Percentiles rank a stretch among this genome's conserved stretches.
Conservation (phyloP, 1,284 basidiomycete species). For the Ceratobasidium sp. region DNA sequence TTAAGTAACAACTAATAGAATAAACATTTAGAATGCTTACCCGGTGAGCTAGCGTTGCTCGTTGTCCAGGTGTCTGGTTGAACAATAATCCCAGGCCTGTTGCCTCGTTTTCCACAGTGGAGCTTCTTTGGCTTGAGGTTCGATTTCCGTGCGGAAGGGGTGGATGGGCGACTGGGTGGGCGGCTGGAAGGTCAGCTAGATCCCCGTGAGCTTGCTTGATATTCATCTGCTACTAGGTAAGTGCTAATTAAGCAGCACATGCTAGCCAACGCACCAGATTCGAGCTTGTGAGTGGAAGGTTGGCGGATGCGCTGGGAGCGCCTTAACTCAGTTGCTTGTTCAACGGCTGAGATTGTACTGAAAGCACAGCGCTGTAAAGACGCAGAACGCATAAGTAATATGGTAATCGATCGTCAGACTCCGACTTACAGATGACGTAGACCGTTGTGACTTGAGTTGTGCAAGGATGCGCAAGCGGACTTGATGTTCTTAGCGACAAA, state of each 20-base stretch:
- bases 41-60: conserved; percentile 4
- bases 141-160: neutral
- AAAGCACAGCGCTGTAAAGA: neutral
- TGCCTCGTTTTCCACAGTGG: neutral
- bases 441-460: no score
- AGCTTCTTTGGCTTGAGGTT: neutral
- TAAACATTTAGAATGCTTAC: no score
- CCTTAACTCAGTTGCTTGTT: neutral
- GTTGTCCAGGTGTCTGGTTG: neutral
- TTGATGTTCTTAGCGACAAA: no score
- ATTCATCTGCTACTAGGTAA: neutral
- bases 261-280: neutral
- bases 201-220: neutral
- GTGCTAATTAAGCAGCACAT: neutral
- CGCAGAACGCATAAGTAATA: no score
- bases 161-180: neutral
- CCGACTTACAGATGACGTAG: no score
- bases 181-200: no score
- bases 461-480: no score
- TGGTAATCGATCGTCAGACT: no score
- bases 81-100: neutral
- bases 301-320: neutral
- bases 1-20: no score
- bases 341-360: neutral
- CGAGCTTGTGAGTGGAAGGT: neutral